These are phyloP conservation scores for Polygonum maritimum DNA, from an alignment of 148 eudicot species.

Conservation along the genomic window DNA sequence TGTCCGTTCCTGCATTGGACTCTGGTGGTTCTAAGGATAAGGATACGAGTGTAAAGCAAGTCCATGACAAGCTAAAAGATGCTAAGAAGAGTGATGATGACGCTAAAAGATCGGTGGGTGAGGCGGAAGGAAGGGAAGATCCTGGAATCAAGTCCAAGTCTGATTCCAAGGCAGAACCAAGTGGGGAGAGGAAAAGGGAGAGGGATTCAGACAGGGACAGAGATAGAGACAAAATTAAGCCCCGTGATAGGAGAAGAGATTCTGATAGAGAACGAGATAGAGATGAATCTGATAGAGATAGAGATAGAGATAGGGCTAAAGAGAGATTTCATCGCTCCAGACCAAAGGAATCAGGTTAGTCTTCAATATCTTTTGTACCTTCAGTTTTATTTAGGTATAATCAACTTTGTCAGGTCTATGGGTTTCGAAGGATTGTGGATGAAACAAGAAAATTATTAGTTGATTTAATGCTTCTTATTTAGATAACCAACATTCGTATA, in stretches of 20 bases:
- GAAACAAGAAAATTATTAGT: not conserved
- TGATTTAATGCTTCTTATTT: too few species aligned
- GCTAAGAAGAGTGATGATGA: slow-evolving; percentile 65
- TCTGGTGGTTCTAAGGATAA: slow-evolving; percentile 49
- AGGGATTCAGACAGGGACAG: slow-evolving; percentile 33
- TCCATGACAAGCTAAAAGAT: slow-evolving; percentile 53
- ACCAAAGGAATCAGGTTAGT: slow-evolving; percentile 56
- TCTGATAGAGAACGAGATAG: slow-evolving; percentile 73
- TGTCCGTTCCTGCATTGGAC: slow-evolving; percentile 27
- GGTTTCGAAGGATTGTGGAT: not conserved
- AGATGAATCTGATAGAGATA: slow-evolving; percentile 60
- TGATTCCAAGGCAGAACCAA: slow-evolving; percentile 44
- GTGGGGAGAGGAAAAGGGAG: slow-evolving; percentile 46
- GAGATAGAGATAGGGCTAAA: slow-evolving; percentile 45
- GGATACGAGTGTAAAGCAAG: slow-evolving; percentile 38
- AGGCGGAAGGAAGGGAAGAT: slow-evolving; percentile 51
- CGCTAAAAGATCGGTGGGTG: slow-evolving; percentile 26
- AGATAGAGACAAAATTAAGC: slow-evolving; percentile 41
- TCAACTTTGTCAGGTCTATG: not conserved
- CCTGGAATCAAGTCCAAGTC: slow-evolving; percentile 26
- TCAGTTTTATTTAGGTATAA: not conserved
- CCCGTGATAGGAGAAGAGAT: slow-evolving; percentile 68
- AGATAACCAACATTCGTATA: not conserved
- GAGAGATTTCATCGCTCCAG: slow-evolving; percentile 57
- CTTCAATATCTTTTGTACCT: not conserved